Evolutionary conservation across 352 stramenopile genomes (phyloP).

Genomic region (Thalassiosira oceanica): DNA sequence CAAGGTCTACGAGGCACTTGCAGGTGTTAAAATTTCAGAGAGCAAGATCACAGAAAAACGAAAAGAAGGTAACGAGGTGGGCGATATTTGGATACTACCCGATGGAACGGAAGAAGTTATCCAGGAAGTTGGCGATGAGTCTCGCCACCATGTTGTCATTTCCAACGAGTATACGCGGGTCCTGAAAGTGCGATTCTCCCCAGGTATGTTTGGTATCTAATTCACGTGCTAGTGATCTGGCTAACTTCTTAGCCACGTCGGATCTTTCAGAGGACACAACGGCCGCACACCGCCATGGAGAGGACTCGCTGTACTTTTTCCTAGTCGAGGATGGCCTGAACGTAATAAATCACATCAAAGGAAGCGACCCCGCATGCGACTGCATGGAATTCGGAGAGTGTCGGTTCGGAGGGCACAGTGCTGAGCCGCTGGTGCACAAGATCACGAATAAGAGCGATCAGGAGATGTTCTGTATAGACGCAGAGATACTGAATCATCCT

Average conservation of each 20-base stretch:
- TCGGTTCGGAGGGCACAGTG: constrained; percentile 54
- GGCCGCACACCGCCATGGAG: constrained; percentile 56
- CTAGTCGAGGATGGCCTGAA: constrained; percentile 44
- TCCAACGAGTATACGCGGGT: constrained; percentile 65
- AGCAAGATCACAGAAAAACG: background rate
- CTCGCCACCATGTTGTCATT: constrained; percentile 47
- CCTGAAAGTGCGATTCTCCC: constrained; percentile 49
- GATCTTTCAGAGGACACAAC: no score
- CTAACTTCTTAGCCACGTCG: no score
- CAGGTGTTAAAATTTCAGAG: constrained; percentile 21
- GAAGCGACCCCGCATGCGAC: constrained; percentile 37
- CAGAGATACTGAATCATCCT: constrained; percentile 56
- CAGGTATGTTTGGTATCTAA: no score
- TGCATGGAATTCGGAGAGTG: constrained; percentile 68
- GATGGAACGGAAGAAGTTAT: constrained; percentile 56
- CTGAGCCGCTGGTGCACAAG: constrained; percentile 65
- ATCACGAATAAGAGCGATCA: constrained; percentile 55
- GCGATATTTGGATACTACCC: constrained; percentile 43
- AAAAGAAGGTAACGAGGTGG: constrained; percentile 40
- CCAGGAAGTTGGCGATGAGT: constrained; percentile 57
- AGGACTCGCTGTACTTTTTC: constrained; percentile 69
- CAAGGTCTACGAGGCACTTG: constrained; percentile 65
- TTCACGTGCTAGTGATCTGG: no score
- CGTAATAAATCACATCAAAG: constrained; percentile 54
- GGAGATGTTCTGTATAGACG: constrained; percentile 66